Conservation (phyloP, 1,284 basidiomycete genomes). For the Ustilago curta region DNA sequence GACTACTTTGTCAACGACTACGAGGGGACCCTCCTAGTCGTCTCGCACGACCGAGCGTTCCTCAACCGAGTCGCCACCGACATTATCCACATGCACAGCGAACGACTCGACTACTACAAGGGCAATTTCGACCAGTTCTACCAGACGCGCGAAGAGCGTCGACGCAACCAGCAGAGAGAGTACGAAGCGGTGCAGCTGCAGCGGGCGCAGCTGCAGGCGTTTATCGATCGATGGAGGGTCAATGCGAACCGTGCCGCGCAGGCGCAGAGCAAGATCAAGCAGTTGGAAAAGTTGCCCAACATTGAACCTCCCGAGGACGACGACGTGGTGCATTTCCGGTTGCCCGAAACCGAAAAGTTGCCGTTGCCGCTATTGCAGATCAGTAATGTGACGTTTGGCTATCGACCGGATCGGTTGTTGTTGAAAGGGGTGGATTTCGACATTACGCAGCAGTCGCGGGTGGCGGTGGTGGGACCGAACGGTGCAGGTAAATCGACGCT, state of each 20-base stretch:
- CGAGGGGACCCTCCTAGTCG: slow-evolving; percentile 92
- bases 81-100: slow-evolving; percentile 96
- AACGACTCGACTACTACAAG: slow-evolving; percentile 94
- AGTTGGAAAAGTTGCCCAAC: slow-evolving; percentile 95
- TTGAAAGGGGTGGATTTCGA: slow-evolving; percentile 88
- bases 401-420: slow-evolving; percentile 82
- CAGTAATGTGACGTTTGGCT: slow-evolving; percentile 91
- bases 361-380: slow-evolving; percentile 96
- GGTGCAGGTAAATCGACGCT: slow-evolving; percentile 79
- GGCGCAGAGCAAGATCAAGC: slow-evolving; percentile 97
- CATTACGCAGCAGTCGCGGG: slow-evolving; percentile 69
- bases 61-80: slow-evolving; percentile 97
- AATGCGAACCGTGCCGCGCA: slow-evolving; percentile 72
- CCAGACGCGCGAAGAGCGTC: slow-evolving; percentile 94
- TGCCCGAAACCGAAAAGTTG: slow-evolving; percentile 76
- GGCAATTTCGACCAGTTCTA: slow-evolving; percentile 99
- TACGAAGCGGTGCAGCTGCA: slow-evolving; percentile 91
- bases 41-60: slow-evolving; percentile 98
- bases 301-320: slow-evolving; percentile 87
- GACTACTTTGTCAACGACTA: slow-evolving; percentile 85
- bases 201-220: slow-evolving; percentile 93
- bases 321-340: slow-evolving; percentile 79
- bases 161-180: slow-evolving; percentile 84
- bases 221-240: slow-evolving; percentile 75
- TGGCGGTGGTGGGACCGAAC: slow-evolving; percentile 66